A percentile compares a stretch with the other conserved stretches of the same genome.
Conservation (phyloP, 176 grass and related monocot species). For the Cenchrus purpureus region DNA sequence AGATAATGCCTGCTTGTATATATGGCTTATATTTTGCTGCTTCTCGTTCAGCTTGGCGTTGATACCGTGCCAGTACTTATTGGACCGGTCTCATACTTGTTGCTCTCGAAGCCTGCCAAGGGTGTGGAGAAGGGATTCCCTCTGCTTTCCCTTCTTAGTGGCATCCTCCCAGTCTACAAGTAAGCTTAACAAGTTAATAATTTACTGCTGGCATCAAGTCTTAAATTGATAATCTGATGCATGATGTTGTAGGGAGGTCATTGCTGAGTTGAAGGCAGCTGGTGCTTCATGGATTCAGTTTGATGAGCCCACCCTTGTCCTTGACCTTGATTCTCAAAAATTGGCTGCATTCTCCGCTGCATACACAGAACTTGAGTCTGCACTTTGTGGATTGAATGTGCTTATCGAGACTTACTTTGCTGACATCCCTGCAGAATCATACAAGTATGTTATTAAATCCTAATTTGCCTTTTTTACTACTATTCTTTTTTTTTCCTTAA, state of each 20-base stretch:
- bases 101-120: conserved; percentile 91
- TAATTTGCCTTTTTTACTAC: background rate
- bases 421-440: conserved; percentile 76
- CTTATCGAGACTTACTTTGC: conserved; percentile 94
- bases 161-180: conserved; percentile 88
- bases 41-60: conserved; percentile 69
- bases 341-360: conserved; percentile 79
- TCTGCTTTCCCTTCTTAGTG: conserved; percentile 82
- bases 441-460: conserved; percentile 59
- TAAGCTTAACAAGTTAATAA: conserved; percentile 33
- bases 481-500: background rate
- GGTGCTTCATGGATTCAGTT: conserved; percentile 95
- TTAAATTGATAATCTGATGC: conserved; percentile 42
- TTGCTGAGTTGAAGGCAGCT: conserved; percentile 83
- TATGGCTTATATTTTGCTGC: conserved; percentile 10
- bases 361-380: conserved; percentile 69
- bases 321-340: conserved; percentile 76
- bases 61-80: conserved; percentile 83
- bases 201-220: background rate
- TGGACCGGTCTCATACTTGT: conserved; percentile 93
- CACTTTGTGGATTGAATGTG: conserved; percentile 74
- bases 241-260: conserved; percentile 67
- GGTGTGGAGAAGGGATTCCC: conserved; percentile 87
- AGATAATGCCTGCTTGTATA: background rate
- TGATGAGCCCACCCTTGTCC: conserved; percentile 90